Percentiles rank a stretch among this genome's conserved stretches.
These are phyloP conservation scores for Yarrowia keelungensis DNA, from an alignment of 805 yeast species.

Conservation along the genomic window DNA sequence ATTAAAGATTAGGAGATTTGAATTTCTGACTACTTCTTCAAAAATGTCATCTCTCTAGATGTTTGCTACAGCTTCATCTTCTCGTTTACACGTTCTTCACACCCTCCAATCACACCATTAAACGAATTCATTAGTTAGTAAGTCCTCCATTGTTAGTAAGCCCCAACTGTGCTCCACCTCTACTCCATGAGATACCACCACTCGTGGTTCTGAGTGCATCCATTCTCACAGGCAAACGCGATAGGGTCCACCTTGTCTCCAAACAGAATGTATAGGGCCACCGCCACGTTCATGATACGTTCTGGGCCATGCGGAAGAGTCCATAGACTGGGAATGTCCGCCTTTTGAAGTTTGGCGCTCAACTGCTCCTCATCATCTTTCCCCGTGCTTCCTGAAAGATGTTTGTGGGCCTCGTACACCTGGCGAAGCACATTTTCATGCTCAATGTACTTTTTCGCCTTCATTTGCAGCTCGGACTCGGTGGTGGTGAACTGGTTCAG, in stretches of 20 bases:
- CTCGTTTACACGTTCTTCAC: too few species aligned
- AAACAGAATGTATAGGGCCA: slow-evolving; percentile 14
- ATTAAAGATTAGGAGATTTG: too few species aligned
- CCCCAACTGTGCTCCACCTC: background rate
- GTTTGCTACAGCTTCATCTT: too few species aligned
- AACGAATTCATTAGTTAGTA: background rate
- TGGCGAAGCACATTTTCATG: slow-evolving; percentile 18
- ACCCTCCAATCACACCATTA: too few species aligned
- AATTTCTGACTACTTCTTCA: too few species aligned
- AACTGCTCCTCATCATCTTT: slow-evolving; percentile 19
- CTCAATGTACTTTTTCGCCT: slow-evolving; percentile 30
- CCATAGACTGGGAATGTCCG: slow-evolving; percentile 34
- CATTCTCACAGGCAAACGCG: slow-evolving; percentile 21
- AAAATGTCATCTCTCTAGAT: too few species aligned
- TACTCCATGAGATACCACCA: slow-evolving; percentile 28
- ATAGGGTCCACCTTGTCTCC: slow-evolving; percentile 29
- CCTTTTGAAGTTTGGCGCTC: slow-evolving; percentile 5
- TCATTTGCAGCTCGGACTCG: slow-evolving; percentile 4
- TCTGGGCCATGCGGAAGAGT: slow-evolving; percentile 29
- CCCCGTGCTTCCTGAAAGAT: background rate
- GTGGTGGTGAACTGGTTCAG: background rate
- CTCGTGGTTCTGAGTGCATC: slow-evolving; percentile 17
- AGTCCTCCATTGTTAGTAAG: background rate
- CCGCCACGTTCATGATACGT: slow-evolving; percentile 23
- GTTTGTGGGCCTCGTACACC: slow-evolving; percentile 16